phyloP scores from a whole-genome alignment of 2,329 filamentous ascomycete species.

The Orbilia blumenaviensis region DNA sequence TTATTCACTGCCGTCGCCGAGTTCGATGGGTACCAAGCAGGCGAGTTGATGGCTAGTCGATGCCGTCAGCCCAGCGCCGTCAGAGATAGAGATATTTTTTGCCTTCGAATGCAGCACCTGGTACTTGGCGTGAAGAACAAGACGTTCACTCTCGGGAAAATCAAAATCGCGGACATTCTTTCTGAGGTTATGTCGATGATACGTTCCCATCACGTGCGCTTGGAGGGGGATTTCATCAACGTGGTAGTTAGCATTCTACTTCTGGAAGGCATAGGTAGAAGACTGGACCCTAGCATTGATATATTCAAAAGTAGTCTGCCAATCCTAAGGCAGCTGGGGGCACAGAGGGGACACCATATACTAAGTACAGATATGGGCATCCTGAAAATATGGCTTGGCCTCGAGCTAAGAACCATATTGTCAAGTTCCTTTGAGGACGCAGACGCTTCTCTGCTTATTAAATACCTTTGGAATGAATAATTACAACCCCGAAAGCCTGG shows the following conservation, averaged over 20 bases:
- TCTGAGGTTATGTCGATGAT: slow-evolving; percentile 93
- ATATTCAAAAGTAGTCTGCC: slow-evolving; percentile 86
- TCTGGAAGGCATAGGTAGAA: slow-evolving; percentile 91
- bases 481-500: no score
- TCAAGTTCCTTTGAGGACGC: slow-evolving; percentile 55
- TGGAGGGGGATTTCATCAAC: slow-evolving; percentile 98
- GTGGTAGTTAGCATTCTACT: slow-evolving; percentile 94
- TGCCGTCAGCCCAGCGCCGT: slow-evolving; percentile 93
- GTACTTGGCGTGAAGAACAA: slow-evolving; percentile 88
- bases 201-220: slow-evolving; percentile 84
- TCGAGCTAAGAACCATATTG: slow-evolving; percentile 57
- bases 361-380: slow-evolving; percentile 62
- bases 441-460: slow-evolving; percentile 48
- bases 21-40: slow-evolving; percentile 95
- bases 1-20: slow-evolving; percentile 95
- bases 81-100: slow-evolving; percentile 87
- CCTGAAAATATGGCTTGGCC: slow-evolving; percentile 57
- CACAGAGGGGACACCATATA: slow-evolving; percentile 76
- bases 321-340: slow-evolving; percentile 85
- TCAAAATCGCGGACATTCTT: slow-evolving; percentile 95
- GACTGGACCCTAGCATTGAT: slow-evolving; percentile 84
- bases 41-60: slow-evolving; percentile 93
- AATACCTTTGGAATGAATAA: slow-evolving; percentile 42
- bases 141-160: slow-evolving; percentile 89
- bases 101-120: slow-evolving; percentile 95